Base-by-base conservation (phyloP, 345 rosid species). In the Physaria fendleri region DNA sequence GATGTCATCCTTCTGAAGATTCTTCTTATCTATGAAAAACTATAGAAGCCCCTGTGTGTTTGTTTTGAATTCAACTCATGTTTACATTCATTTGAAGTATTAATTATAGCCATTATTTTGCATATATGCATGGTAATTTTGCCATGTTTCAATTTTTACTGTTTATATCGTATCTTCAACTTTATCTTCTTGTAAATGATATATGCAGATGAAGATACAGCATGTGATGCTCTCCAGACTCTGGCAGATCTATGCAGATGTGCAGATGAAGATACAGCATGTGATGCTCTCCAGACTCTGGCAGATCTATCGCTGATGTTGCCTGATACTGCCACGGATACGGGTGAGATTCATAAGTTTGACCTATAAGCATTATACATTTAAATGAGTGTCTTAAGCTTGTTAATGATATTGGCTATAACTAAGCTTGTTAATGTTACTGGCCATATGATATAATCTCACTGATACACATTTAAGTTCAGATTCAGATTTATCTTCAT, bases 171-270 rank as follows among this genome's bases (percentile, higher is more conserved):
- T n/a, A 54, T 21, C 21, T 32, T 42, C 3, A 57, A 33, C 57
- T 47, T 62, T 30, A 22, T 60, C 63, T 32, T 42, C 21, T 25
- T 42, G 40, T 41, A 43, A 47, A 21, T 57, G 32, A 16, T 70
- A 22, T 68, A 56, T 67, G 69, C 50, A 83, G 90, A 75, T 71
- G 85, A 81, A 72, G 85, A 74, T 51, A 54, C 76, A 37, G 78
- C 82, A 52, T 83, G 83, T 42, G 90, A 83, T 75, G 95, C 95
- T 52, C 79, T 86, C 69, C 84, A 86, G 77, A 81, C 90, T 18
- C 67, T 82, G 38, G 91, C 89, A 39, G 87, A n/a, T n/a, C n/a
- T n/a, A n/a, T n/a, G n/a, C n/a, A n/a, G n/a, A n/a, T n/a, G n/a
- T 67, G 69, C 50, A 83, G 90, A 75, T 71, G 85, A 81, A 72